Percentiles rank a stretch among this genome's conserved stretches.
These are phyloP conservation scores for Histomonas meleagridis DNA, from an alignment of 208 protist species.

Conservation along the genomic window DNA sequence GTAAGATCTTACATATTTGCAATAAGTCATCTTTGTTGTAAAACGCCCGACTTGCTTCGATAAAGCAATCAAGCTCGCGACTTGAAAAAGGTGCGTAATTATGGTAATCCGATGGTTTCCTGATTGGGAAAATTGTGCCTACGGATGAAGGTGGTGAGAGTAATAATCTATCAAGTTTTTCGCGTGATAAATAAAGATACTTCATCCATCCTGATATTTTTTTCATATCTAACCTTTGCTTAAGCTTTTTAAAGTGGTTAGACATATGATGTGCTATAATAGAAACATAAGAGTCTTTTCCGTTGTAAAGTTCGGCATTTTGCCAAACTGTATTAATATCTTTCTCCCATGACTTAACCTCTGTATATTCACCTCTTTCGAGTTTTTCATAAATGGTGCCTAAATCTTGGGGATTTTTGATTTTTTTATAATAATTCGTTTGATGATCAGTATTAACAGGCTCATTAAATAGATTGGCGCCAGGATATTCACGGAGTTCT, in stretches of 20 bases:
- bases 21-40: neutral
- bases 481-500: neutral
- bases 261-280: neutral
- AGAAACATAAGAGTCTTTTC: neutral
- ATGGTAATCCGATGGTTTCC: neutral
- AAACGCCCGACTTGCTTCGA: neutral
- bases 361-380: neutral
- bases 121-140: neutral
- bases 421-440: neutral
- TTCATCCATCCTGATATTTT: constrained; percentile 37
- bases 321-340: neutral
- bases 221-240: neutral
- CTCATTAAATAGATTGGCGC: neutral
- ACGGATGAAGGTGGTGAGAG: neutral
- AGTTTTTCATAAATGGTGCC: neutral
- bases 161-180: neutral
- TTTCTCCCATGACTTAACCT: neutral
- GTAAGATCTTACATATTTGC: neutral
- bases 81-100: neutral
- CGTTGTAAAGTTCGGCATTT: constrained; percentile 19
- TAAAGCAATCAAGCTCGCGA: neutral
- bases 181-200: neutral
- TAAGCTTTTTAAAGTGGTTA: neutral
- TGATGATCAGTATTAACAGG: neutral
- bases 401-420: constrained; percentile 21